A percentile compares a stretch with the other conserved stretches of the same genome.
phyloP scores from a whole-genome alignment of 192 early-diverging fungal species.

The Dissophora globulifera region DNA sequence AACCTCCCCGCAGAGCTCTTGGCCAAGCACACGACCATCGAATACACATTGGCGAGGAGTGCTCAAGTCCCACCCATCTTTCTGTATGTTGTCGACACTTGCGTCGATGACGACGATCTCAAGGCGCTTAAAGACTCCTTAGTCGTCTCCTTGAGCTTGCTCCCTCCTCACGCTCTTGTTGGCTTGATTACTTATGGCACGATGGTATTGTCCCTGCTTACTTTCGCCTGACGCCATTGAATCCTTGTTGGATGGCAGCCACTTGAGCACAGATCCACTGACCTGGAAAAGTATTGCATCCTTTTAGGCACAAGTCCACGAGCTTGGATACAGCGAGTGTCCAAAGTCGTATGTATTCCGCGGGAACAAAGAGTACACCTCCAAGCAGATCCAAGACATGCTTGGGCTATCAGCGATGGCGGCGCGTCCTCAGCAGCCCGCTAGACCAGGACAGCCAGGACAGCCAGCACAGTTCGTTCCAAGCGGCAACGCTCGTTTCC shows the following conservation, averaged over 20 bases:
- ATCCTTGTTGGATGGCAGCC: too few species aligned
- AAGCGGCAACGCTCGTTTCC: conserved; percentile 76
- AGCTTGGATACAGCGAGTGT: conserved; percentile 94
- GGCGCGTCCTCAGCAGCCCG: conserved; percentile 54
- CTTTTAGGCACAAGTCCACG: conserved; percentile 90
- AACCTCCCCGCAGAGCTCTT: conserved; percentile 95
- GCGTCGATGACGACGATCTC: conserved; percentile 93
- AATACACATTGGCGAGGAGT: conserved; percentile 90
- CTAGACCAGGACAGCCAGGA: conserved; percentile 56
- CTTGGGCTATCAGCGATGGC: conserved; percentile 77
- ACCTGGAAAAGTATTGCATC: too few species aligned
- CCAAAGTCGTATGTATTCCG: conserved; percentile 98
- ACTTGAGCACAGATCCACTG: too few species aligned
- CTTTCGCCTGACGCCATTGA: too few species aligned
- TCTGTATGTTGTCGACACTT: conserved; percentile 97
- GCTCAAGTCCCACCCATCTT: conserved; percentile 95
- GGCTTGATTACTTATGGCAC: conserved; percentile 98
- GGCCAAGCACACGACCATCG: conserved; percentile 93
- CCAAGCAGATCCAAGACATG: conserved; percentile 98
- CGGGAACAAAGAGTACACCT: conserved; percentile 94
- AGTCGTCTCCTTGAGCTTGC: conserved; percentile 87
- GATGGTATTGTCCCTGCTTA: conserved; percentile 82
- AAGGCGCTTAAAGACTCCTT: conserved; percentile 95
- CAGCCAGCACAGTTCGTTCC: conserved; percentile 39
- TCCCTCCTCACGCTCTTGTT: conserved; percentile 93